phyloP scores from a whole-genome alignment of 345 rosid genomes.

The Bruguiera parviflora region DNA sequence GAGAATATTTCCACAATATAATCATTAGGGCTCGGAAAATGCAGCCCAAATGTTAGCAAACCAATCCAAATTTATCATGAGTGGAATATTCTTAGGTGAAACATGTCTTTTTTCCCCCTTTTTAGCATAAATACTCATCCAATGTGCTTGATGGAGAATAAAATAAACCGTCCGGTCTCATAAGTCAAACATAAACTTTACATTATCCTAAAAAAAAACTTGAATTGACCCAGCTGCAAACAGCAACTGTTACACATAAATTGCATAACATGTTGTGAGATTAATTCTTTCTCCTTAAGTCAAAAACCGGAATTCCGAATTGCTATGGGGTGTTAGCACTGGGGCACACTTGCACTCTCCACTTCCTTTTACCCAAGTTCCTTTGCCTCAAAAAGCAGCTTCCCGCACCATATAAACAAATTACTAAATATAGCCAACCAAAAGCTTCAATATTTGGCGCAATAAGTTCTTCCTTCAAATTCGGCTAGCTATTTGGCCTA shows the following conservation, averaged over 20 bases:
- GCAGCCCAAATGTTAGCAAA: background rate
- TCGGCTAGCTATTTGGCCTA: background rate
- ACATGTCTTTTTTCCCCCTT: background rate
- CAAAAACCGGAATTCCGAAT: background rate
- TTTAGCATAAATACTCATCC: background rate
- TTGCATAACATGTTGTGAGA: no score
- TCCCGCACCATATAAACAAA: background rate
- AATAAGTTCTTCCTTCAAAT: background rate
- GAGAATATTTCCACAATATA: background rate
- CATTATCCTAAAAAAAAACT: background rate
- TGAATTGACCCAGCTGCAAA: background rate
- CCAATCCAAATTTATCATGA: background rate
- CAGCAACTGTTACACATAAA: no score
- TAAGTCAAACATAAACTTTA: background rate
- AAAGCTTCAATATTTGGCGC: background rate
- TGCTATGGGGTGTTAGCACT: no score
- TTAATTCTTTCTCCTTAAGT: background rate
- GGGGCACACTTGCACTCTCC: no score
- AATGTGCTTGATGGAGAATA: background rate
- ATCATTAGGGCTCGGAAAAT: background rate
- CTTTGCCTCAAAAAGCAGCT: slow-evolving; percentile 11
- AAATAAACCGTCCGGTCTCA: background rate
- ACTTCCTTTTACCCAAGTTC: no score
- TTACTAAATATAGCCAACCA: slow-evolving; percentile 12
- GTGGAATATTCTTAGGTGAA: background rate